A percentile compares a stretch with the other conserved stretches of the same genome.
Evolutionary conservation across 495 filamentous ascomycete species (phyloP).

Genomic region (Penicillium daleae): DNA sequence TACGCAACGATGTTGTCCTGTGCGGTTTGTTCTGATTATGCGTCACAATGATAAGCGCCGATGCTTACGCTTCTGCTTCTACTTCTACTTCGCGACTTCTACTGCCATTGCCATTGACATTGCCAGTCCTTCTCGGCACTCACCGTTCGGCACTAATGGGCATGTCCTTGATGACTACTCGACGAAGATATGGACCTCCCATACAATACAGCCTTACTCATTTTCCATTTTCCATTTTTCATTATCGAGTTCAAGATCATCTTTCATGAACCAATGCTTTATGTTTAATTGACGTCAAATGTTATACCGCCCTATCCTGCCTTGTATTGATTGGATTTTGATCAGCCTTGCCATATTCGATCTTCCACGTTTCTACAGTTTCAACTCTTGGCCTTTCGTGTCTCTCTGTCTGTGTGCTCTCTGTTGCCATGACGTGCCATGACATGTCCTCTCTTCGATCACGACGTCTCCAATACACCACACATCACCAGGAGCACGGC

Average conservation of each 20-base stretch:
- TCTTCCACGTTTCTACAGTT: neutral
- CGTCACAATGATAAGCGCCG: slow-evolving; percentile 2
- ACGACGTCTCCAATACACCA: neutral
- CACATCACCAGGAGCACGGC: slow-evolving; percentile 5
- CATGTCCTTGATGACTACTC: slow-evolving; percentile 29
- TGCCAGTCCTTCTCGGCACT: neutral
- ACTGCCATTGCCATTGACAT: neutral
- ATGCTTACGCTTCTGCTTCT: neutral
- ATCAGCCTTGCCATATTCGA: neutral
- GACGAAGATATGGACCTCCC: slow-evolving; percentile 27
- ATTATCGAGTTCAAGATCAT: neutral
- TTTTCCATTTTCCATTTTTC: neutral
- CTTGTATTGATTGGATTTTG: neutral
- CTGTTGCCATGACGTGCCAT: slow-evolving; percentile 15
- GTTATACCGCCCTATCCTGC: neutral
- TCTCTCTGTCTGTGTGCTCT: slow-evolving; percentile 3
- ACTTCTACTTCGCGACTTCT: neutral
- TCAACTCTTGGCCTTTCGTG: too few relatives aligned
- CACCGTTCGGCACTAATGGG: slow-evolving; percentile 9
- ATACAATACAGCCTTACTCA: slow-evolving; percentile 4
- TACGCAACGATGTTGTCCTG: neutral
- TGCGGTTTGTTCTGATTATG: neutral
- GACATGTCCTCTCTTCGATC: slow-evolving; percentile 5
- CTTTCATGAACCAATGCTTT: slow-evolving; percentile 8
- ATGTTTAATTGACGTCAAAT: slow-evolving; percentile 1